Base-by-base conservation (phyloP, 1,139 yeast genomes). In the Blastobotrys ciferrii region DNA sequence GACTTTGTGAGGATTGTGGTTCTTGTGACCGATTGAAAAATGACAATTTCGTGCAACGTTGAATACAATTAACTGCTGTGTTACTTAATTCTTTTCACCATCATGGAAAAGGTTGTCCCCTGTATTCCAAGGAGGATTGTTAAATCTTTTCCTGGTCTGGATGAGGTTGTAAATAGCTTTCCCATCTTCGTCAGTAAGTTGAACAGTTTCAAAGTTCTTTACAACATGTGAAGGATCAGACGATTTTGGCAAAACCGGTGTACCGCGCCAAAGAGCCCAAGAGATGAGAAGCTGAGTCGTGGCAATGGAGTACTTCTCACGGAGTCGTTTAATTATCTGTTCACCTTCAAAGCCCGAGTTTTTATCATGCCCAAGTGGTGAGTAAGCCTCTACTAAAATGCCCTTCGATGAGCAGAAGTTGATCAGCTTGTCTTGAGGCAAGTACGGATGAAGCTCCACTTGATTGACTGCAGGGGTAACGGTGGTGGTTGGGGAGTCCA, bases 221-320 rank as follows among this genome's bases (percentile, higher is more conserved):
- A 63, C 73, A 52, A 86, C 75, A 70, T 94, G 77, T 11, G 66
- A 62, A 9, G 77, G 74, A 30, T 75, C 80, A 40, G 76, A 76
- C 15, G 89, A 81, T 67, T 86, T 86, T 47, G 92, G 89, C 57
- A 86, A 70, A 11, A 82, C 84, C 23, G 81, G 78, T 38, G 79
- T 73, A 30, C 82, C 85, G 66, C 88, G 80, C 66, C 78, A 75
- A 20, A 82, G 70, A 47, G 78, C 84, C 91, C 91, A 86, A 46
- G 85, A 80, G 53, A 85, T 71, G 53, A 81, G 71, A 15, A 86
- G 69, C 53, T 80, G 78, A 30, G 87, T 87, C 7, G 84, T 69
- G 2, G 78, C 69, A 38, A 76, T 81, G 15, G 65, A 61, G 62
- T 81, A 73, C 55, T 75, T 74, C 46, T 74, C 67, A 38, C 87